Percentiles rank a stretch among this genome's conserved stretches.
These are phyloP conservation scores for Castanospermum australe DNA, from an alignment of 306 rosid species.

Conservation along the genomic window DNA sequence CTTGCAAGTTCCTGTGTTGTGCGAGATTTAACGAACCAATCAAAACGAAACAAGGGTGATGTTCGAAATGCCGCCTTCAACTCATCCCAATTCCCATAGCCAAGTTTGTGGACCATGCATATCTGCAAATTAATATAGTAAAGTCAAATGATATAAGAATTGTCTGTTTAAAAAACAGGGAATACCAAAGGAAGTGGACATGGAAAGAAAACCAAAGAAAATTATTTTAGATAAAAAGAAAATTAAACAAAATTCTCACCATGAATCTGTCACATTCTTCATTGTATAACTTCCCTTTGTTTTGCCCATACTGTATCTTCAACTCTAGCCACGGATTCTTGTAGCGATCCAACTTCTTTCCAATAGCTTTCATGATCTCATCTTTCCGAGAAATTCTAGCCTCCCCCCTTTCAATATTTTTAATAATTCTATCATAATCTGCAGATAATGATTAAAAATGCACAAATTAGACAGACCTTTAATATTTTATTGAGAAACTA, in stretches of 20 bases:
- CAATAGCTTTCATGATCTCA: slow-evolving; percentile 98
- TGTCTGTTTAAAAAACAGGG: background rate
- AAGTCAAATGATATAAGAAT: background rate
- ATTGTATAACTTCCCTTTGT: slow-evolving; percentile 94
- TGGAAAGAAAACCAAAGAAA: background rate
- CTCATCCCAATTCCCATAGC: slow-evolving; percentile 99
- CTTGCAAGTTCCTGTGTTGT: slow-evolving; percentile 99
- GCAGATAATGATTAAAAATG: slow-evolving; percentile 24
- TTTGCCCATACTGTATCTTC: slow-evolving; percentile 93
- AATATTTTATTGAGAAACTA: background rate
- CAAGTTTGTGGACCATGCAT: slow-evolving; percentile 98
- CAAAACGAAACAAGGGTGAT: slow-evolving; percentile 94
- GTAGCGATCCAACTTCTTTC: slow-evolving; percentile 96
- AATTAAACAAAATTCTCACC: slow-evolving; percentile 43
- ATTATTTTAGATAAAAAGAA: background rate
- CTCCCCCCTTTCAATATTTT: slow-evolving; percentile 98
- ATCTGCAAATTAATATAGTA: slow-evolving; percentile 50
- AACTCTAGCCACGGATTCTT: slow-evolving; percentile 99
- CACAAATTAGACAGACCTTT: background rate
- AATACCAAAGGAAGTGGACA: background rate
- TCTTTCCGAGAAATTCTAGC: slow-evolving; percentile 99
- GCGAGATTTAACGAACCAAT: slow-evolving; percentile 99
- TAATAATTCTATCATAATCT: slow-evolving; percentile 96
- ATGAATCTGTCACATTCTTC: slow-evolving; percentile 99
- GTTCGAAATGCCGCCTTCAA: slow-evolving; percentile 97